These are phyloP conservation scores for Endocladia muricata DNA, from an alignment of 31 red algal genomes.

Conservation along the genomic window DNA sequence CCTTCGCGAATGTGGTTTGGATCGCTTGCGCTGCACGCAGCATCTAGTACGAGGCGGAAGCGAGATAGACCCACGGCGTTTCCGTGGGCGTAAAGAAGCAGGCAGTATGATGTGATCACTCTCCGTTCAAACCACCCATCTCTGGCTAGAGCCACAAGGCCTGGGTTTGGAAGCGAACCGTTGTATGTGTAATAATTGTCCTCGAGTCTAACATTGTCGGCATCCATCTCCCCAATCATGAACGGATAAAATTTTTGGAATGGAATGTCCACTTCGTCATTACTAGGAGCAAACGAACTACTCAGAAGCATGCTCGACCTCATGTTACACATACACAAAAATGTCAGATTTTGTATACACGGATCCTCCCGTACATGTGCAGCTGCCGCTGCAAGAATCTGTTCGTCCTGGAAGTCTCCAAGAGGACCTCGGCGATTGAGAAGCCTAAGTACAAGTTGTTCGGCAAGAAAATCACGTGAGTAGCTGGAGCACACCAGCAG, in stretches of 20 bases:
- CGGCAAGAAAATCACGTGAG: constrained; percentile 64
- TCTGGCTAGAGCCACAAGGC: constrained; percentile 28
- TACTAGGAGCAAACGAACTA: background rate
- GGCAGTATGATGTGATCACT: constrained; percentile 56
- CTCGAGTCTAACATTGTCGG: constrained; percentile 7
- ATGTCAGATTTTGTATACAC: constrained; percentile 49
- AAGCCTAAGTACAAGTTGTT: constrained; percentile 35
- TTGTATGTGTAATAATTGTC: constrained; percentile 37
- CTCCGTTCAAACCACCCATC: constrained; percentile 48
- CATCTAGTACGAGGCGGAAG: constrained; percentile 45
- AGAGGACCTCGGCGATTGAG: constrained; percentile 32
- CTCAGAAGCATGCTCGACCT: constrained; percentile 11
- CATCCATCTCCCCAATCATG: constrained; percentile 57
- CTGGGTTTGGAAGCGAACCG: constrained; percentile 18
- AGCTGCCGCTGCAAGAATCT: constrained; percentile 23
- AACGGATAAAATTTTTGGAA: constrained; percentile 58
- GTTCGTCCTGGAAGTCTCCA: constrained; percentile 1
- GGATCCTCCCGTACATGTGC: constrained; percentile 33
- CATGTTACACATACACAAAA: constrained; percentile 47
- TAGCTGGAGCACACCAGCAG: constrained; percentile 40
- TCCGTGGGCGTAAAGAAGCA: constrained; percentile 19
- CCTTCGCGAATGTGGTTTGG: constrained; percentile 41
- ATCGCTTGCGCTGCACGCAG: constrained; percentile 18
- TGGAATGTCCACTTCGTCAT: constrained; percentile 38
- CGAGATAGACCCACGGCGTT: constrained; percentile 37